Evolutionary conservation across 352 stramenopile species (phyloP), one percentile per base, ranked within the genome.

Genomic region (Globisporangium lucens): DNA sequence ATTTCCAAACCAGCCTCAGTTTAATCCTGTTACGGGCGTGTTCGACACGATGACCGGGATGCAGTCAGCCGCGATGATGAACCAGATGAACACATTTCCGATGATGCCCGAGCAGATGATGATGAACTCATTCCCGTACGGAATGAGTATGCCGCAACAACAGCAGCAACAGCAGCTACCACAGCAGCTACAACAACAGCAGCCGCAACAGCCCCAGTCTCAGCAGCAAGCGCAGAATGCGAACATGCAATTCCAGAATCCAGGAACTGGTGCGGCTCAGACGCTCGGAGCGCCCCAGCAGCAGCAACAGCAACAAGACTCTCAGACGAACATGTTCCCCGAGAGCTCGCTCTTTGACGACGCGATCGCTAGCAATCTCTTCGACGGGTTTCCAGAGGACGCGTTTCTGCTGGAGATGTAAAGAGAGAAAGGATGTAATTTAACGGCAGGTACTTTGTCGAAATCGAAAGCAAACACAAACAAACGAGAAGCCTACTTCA

Each of bases 321-420:
- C 52, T 22, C 70, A 66, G 51, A 41, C 62, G 56, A 72, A 55
- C 63, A 65, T 69, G 30, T 69, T 73, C 33, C 43, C 71, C 55
- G 71, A 79, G 55, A 62, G 58, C 38, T 67, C 63, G 43, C 63
- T 87, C 10, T 87, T 83, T 68, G 82, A 80, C 41, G 82, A 89
- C 63, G 62, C 61, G 13, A 59, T 61, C 30, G 20, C 53, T 27
- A 66, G 75, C 65, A 92, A 88, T 66, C 78, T 93, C n/a, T 93
- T 93, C 51, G 85, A 93, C 69, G 85, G 75, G 0, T 76, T 93
- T 52, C 74, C 82, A 52, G 83, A 91, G 49, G 85, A 93, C 70
- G 75, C 79, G 20, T 93, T 93, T 62, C 79, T 91, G 61, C 74
- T 61, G 56, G 56, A 78, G 74, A 87, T 90, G 78, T 81, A 89